Evolutionary conservation across 208 protist genomes (phyloP).

Genomic region (Trypanosoma congolense): DNA sequence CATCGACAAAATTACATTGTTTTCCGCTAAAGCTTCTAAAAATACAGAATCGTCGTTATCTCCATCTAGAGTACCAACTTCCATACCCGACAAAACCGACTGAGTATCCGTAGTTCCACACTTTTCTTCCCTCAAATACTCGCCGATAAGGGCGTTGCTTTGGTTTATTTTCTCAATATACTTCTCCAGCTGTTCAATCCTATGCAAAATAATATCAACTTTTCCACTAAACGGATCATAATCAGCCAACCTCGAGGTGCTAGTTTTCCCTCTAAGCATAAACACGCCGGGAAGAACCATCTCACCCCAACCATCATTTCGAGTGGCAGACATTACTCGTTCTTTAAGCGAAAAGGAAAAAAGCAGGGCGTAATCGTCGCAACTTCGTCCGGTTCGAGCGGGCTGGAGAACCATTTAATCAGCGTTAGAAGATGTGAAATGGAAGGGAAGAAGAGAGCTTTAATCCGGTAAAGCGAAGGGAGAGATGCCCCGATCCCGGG

Average conservation of each 20-base stretch:
- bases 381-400: too few relatives aligned
- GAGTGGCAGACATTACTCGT: conserved; percentile 11
- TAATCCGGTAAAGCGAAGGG: too few relatives aligned
- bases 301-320: conserved; percentile 45
- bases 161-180: conserved; percentile 51
- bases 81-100: not conserved
- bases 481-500: too few relatives aligned
- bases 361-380: conserved; percentile 1
- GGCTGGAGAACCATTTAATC: too few relatives aligned
- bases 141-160: conserved; percentile 60
- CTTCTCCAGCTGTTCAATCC: conserved; percentile 47
- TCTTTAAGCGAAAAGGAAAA: conserved; percentile 10
- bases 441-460: not conserved
- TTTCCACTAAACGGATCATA: conserved; percentile 23
- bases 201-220: conserved; percentile 50
- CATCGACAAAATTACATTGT: conserved; percentile 27
- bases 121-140: conserved; percentile 23
- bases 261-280: conserved; percentile 50
- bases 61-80: conserved; percentile 14
- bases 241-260: conserved; percentile 6
- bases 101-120: not conserved
- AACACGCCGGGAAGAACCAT: conserved; percentile 81
- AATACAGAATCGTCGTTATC: conserved; percentile 27
- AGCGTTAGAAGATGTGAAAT: too few relatives aligned
- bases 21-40: conserved; percentile 35